These are phyloP conservation scores for Globisporangium parvum DNA, from an alignment of 352 stramenopile genomes.

Conservation along the genomic window DNA sequence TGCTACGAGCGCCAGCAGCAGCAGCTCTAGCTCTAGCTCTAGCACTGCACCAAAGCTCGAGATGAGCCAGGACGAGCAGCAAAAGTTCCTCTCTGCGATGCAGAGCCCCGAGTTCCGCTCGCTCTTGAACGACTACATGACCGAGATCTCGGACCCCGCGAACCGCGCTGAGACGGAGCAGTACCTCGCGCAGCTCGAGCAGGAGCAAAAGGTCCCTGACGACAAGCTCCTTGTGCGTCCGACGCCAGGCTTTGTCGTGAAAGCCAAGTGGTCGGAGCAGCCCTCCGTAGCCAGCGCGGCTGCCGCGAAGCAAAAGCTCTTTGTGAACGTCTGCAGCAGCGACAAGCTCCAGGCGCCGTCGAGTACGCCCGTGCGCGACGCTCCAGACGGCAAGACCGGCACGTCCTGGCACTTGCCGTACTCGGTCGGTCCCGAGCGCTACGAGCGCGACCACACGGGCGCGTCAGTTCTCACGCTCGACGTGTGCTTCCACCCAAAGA, in stretches of 20 bases:
- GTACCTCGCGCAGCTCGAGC: conserved; percentile 87
- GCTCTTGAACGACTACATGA: conserved; percentile 92
- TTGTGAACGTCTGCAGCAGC: conserved; percentile 91
- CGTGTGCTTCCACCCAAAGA: conserved; percentile 89
- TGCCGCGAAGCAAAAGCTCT: conserved; percentile 61
- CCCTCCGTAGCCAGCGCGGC: not conserved
- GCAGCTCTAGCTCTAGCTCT: not conserved
- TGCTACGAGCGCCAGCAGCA: conserved; percentile 1
- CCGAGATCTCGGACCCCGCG: conserved; percentile 89
- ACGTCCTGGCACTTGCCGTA: conserved; percentile 89
- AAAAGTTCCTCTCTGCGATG: conserved; percentile 88
- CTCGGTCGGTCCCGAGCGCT: conserved; percentile 82
- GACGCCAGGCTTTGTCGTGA: conserved; percentile 87
- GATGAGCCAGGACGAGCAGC: conserved; percentile 59
- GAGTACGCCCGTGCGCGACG: conserved; percentile 32
- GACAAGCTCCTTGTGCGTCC: conserved; percentile 87
- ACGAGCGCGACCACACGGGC: conserved; percentile 86
- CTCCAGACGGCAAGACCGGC: conserved; percentile 17
- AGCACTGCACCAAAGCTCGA: conserved; percentile 9
- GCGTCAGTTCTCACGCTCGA: conserved; percentile 79
- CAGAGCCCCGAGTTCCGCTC: conserved; percentile 88
- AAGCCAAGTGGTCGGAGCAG: conserved; percentile 53
- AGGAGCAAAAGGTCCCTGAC: conserved; percentile 80
- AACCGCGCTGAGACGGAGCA: conserved; percentile 87
- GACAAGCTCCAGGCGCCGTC: conserved; percentile 79